Percentiles rank a stretch among this genome's conserved stretches.
These are phyloP conservation scores for Colletotrichum tropicale DNA, from an alignment of 2,329 filamentous ascomycete genomes.

Conservation along the genomic window DNA sequence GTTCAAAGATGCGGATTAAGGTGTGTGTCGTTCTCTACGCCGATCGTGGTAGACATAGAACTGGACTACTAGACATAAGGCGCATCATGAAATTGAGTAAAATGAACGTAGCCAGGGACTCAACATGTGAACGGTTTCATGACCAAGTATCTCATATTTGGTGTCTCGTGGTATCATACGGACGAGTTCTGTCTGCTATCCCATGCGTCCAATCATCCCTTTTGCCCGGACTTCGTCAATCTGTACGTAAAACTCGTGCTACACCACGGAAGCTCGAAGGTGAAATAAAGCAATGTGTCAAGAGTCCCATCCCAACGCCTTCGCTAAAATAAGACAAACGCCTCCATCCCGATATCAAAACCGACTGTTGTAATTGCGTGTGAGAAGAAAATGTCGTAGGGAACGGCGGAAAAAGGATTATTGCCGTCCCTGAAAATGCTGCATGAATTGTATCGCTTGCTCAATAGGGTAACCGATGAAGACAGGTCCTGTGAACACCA, in stretches of 20 bases:
- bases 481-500: conserved; percentile 91
- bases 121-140: background rate
- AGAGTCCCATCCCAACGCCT: conserved; percentile 3
- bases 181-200: conserved; percentile 15
- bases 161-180: conserved; percentile 15
- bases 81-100: background rate
- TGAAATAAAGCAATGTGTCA: background rate
- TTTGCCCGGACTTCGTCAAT: background rate
- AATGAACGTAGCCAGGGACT: background rate
- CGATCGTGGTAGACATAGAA: background rate
- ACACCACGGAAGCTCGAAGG: background rate
- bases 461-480: conserved; percentile 92
- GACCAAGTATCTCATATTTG: conserved; percentile 14
- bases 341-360: background rate
- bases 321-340: conserved; percentile 9
- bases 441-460: conserved; percentile 78
- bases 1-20: conserved; percentile 1
- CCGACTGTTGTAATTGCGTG: background rate
- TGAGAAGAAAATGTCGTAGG: conserved; percentile 7
- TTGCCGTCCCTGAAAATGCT: conserved; percentile 52
- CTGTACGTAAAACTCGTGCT: conserved; percentile 1
- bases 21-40: background rate
- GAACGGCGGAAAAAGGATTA: background rate
- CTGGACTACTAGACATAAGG: background rate
- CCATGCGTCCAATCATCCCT: background rate